Conservation (phyloP, 164 flowering plant species). For the Vitis riparia region DNA sequence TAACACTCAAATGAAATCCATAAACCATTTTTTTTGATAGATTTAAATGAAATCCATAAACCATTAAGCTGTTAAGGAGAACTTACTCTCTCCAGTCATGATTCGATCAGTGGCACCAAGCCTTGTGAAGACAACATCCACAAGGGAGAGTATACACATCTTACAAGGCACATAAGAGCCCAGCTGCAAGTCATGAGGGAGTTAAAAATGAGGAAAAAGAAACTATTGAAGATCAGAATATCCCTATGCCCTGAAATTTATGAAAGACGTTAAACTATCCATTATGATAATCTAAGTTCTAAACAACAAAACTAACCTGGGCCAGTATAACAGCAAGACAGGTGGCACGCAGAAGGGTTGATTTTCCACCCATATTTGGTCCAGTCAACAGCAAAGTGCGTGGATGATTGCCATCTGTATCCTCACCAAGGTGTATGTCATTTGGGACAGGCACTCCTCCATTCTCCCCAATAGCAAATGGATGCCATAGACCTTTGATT, state of each 20-base stretch:
- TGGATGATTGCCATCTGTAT: constrained; percentile 48
- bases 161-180: constrained; percentile 92
- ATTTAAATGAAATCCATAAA: constrained; percentile 2
- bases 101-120: constrained; percentile 97
- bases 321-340: constrained; percentile 87
- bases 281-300: neutral
- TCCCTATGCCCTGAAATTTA: neutral
- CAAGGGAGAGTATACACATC: constrained; percentile 69
- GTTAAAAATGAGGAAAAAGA: neutral
- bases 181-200: constrained; percentile 51
- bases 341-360: constrained; percentile 93
- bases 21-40: neutral
- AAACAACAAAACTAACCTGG: constrained; percentile 56
- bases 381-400: constrained; percentile 82
- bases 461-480: constrained; percentile 74
- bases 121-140: constrained; percentile 83
- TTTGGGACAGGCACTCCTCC: constrained; percentile 76
- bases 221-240: no score
- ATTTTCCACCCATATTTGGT: constrained; percentile 99
- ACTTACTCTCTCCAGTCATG: constrained; percentile 97
- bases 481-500: constrained; percentile 90
- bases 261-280: neutral
- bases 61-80: neutral
- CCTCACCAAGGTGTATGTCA: constrained; percentile 77
- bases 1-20: neutral